Base-by-base conservation (phyloP, 1,284 basidiomycete species). In the Earliella scabrosa region DNA sequence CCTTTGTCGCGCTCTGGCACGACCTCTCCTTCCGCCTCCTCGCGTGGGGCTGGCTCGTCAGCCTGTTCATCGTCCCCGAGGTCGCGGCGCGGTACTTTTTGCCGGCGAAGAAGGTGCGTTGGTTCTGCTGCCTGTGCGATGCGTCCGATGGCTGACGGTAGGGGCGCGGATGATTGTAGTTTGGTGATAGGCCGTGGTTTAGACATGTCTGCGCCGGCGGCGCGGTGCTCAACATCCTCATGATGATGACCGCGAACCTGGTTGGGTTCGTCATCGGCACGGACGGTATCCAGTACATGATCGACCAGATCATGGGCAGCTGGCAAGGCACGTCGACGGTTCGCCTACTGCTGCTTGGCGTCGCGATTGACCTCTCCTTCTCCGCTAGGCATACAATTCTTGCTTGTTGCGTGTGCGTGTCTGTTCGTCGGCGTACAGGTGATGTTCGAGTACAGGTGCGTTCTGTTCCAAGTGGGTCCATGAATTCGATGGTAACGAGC, bases 1-100 rank as follows among this genome's bases (percentile, higher is more conserved):
- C 96, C 0, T 99, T 99, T 69, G 97, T 98, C n/a, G 97, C 97
- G 0, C 77, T 99, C 14, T 99, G 97, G 97, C 97, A 99, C 68
- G 97, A 98, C 70, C 79, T 99, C 0, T 91, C 90, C 0, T 89
- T 97, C 72, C 83, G 83, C 45, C 80, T 99, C 6, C 79, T 99
- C 0, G 88, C 93, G 0, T 99, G 97, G 97, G 97, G 97, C 1
- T 99, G 97, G 97, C 86, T 98, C 10, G 83, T 97, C 52, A 92
- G 87, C 64, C 67, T 97, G 39, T 98, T 99, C 71, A 88, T 99
- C 55, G 63, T 96, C 1, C 97, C 97, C 0, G 97, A 99, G 72
- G 68, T 97, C 18, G 56, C 84, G 2, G 90, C 86, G 1, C 74
- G 79, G 20, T 82, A 77, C 59, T 21, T 88, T 0, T 66, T 96